Evolutionary conservation across 306 rosid species (phyloP), one percentile per base, ranked within the genome.

Genomic region (Lathyrus tuberosus): DNA sequence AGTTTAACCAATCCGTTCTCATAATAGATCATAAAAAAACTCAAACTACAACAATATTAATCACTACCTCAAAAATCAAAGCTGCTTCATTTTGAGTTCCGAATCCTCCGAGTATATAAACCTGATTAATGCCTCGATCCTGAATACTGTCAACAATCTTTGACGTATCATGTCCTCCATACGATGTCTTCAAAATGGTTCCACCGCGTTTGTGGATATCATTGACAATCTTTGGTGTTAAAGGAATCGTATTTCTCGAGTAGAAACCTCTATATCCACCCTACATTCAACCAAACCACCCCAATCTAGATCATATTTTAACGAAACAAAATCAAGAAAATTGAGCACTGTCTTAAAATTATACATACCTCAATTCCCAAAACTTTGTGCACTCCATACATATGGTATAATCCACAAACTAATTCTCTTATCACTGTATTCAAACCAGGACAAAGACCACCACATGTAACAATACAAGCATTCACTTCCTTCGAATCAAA

Each of bases 141-240:
- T 94, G 86, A 76, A 94, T 90, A 81, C 95, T 90, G 77, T 88
- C 97, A 73, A 90, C 98, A 35, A 94, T 94, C 81, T 88, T 94
- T 68, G 84, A 64, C 12, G 89, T 94, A 74, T 88, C 94, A 77
- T 94, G 96, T 63, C 98, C 98, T 12, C 98, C 98, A 68, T 96
- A 77, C 64, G 98, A 94, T 37, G 98, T 86, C 56, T 94, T 91
- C 56, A 94, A 82, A 65, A 90, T 72, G 43, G 96, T 90, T 72
- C 97, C 97, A n/a, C 98, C 97, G 8, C 97, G 96, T 71, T 94
- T 94, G 80, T 94, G 98, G 51, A 94, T 94, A 77, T 88, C 96
- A 59, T 94, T 87, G 33, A 94, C 98, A 26, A 71, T 62, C 84
- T 87, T 94, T 5, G 98, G 97, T 48, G 94, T 88, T 57, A 94